Evolutionary conservation across 2,329 filamentous ascomycete species (phyloP), one percentile per base, ranked within the genome.

Genomic region (Capronia americana): DNA sequence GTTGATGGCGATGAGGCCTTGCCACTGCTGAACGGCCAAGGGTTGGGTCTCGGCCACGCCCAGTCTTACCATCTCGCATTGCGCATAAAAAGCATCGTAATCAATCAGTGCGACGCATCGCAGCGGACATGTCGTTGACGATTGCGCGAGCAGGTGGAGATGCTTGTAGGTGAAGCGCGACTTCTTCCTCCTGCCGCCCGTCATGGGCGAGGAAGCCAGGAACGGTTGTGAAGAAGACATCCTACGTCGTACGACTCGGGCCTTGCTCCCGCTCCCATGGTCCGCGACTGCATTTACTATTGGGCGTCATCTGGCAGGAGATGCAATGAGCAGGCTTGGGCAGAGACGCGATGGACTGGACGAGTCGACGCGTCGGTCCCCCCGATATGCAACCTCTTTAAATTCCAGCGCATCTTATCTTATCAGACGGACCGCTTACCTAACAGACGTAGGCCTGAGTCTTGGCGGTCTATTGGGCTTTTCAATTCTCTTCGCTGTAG

Each of bases 21-120:
- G 91, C 91, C 92, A 98, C 83, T 98, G 94, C 76, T 96, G 93
- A 23, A 99, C 95, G 0, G 93, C 95, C 26, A 99, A 85, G 10
- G 95, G 95, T 70, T 88, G 86, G 64, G 92, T 87, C 68, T 92
- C 88, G 14, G 90, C 82, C 11, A 91, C 82, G 12, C 88, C 89
- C 53, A 98, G 84, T 7, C 95, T 88, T 10, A 97, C 88, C 86
- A 93, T 96, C 80, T 99, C 95, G 76, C 93, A 97, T 82, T 99
- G 95, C 3, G 91, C 91, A 77, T 99, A 99, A 79, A 99, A 99
- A 46, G 94, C 94, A 85, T 99, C 95, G 66, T 99, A 88, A 75
- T 99, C 95, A 69, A 98, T 88, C 77, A 97, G 93, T 6, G 92
- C 92, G 72, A 97, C 88, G 30, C 96, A 91, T 54, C 95, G 89